Base-by-base conservation (phyloP, 1,284 basidiomycete species). In the Salmacisia buchloeana region DNA sequence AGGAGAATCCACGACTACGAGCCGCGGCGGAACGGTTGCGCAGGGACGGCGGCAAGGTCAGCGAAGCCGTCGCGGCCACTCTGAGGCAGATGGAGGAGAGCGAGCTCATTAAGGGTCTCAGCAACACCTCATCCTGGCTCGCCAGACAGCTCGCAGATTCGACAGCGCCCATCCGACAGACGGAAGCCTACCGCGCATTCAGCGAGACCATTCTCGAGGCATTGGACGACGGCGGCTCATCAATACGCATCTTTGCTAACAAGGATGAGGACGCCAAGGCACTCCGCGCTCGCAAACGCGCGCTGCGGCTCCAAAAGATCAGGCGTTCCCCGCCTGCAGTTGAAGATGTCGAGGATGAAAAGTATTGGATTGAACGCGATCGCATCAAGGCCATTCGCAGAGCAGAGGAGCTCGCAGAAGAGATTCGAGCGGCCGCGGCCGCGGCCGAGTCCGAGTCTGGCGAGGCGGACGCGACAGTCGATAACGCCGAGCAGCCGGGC, bases 11-110 rank as follows among this genome's bases (percentile, higher is more conserved):
- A 9, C 84, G 87, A 62, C 83, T 99, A 64, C 86, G 90, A 63
- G 89, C 90, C 0, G 94, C 94, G 0, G 94, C 93, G 1, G 90
- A 94, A 75, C 90, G 94, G 74, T 85, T 98, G 63, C 88, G 86
- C 76, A 90, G 90, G 79, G 86, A 88, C 15, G 96, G 96, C 68
- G 86, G 94, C 62, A 92, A 91, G 77, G 90, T 97, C 66, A 89
- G 90, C 52, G 94, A 97, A 80, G 94, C 94, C 9, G 92, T 97
- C 58, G 85, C 86, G 15, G 90, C 92, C 75, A 92, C 94, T 23
- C 84, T 97, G 61, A 89, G 86, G 81, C 85, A 87, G 23, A 92
- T 94, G 89, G 91, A 96, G 74, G 94, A 97, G 82, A 92, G 89
- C 71, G 92, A 94, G 67, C 79, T 97, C 52, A 89, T 93, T 85